Conservation (phyloP, 371 early-diverging fungal species). For the Parasitella parasitica region DNA sequence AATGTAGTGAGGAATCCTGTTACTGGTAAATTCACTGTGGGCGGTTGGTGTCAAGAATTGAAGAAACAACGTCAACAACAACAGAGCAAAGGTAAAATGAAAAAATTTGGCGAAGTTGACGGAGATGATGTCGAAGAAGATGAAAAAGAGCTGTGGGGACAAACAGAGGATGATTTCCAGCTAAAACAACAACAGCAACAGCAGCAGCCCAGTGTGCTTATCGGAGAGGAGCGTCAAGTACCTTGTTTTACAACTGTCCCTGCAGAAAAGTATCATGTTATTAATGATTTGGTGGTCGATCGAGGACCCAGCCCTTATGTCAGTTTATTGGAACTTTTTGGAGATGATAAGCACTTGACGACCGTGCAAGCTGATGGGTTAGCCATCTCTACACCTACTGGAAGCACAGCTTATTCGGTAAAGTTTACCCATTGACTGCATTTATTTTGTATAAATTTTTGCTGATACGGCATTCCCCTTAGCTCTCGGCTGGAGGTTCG, state of each 20-base stretch:
- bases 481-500: conserved; percentile 92
- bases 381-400: conserved; percentile 92
- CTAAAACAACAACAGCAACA: not conserved
- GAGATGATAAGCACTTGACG: conserved; percentile 82
- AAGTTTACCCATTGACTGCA: conserved; percentile 26
- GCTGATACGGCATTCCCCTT: no score
- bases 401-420: conserved; percentile 94
- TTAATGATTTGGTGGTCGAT: conserved; percentile 86
- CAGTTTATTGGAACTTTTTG: conserved; percentile 88
- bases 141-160: not conserved
- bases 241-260: conserved; percentile 53
- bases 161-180: not conserved
- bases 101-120: conserved; percentile 53
- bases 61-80: conserved; percentile 7
- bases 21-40: conserved; percentile 49
- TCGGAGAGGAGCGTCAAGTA: conserved; percentile 34
- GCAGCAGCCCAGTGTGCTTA: not conserved
- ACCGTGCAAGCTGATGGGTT: conserved; percentile 91
- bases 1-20: conserved; percentile 45
- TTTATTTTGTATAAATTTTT: no score
- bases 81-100: conserved; percentile 9
- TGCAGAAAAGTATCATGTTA: conserved; percentile 62
- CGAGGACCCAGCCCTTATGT: conserved; percentile 91
- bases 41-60: conserved; percentile 34
- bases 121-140: conserved; percentile 33